phyloP scores from a whole-genome alignment of 2,329 filamentous ascomycete species.

The Ophiostoma piceae region DNA sequence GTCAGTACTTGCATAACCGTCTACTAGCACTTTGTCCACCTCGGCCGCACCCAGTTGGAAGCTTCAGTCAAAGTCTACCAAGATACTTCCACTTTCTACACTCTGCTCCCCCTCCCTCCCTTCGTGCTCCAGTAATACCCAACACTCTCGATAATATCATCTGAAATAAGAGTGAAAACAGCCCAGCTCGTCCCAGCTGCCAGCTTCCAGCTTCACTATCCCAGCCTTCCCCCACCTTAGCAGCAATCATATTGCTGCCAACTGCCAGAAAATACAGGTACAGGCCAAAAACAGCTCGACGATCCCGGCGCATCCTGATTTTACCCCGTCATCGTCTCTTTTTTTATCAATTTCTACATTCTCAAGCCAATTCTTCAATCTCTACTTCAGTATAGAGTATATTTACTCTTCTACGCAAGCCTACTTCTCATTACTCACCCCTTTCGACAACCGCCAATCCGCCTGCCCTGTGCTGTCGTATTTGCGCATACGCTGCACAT shows the following conservation, averaged over 20 bases:
- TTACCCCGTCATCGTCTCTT: background rate
- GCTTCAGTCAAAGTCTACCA: background rate
- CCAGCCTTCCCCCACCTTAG: constrained; percentile 11
- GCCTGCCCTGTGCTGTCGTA: background rate
- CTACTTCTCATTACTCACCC: background rate
- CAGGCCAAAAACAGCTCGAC: background rate
- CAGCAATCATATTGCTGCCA: background rate
- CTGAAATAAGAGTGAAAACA: background rate
- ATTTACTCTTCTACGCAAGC: too few relatives aligned
- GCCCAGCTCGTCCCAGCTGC: background rate
- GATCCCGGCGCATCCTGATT: constrained; percentile 8
- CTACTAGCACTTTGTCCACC: background rate
- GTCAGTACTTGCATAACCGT: background rate
- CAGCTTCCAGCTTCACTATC: background rate
- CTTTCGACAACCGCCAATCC: background rate
- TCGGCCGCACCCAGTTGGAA: constrained; percentile 1
- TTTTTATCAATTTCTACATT: constrained; percentile 6
- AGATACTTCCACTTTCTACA: background rate
- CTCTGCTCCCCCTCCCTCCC: background rate
- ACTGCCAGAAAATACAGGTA: background rate
- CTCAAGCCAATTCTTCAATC: background rate
- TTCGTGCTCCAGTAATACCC: background rate
- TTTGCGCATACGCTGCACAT: background rate
- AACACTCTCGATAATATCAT: background rate
- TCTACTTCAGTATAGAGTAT: background rate